Evolutionary conservation across 208 protist species (phyloP).

Genomic region (Trypanosoma caninum): DNA sequence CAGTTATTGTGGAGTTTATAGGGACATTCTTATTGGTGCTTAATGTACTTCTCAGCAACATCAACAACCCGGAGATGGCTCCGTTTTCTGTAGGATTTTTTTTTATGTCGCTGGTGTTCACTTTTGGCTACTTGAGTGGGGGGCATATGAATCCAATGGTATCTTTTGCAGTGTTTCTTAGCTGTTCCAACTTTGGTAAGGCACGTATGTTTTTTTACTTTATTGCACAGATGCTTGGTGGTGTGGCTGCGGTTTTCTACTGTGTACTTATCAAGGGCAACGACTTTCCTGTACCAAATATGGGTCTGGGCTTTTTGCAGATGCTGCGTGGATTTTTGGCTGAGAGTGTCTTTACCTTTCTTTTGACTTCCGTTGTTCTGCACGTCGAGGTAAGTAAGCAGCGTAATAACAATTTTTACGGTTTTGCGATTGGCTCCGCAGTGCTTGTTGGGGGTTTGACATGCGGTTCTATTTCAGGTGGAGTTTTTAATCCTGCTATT

Average conservation of each 20-base stretch:
- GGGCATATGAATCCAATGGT: slow-evolving; percentile 84
- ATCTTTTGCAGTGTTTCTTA: slow-evolving; percentile 73
- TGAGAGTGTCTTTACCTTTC: slow-evolving; percentile 77
- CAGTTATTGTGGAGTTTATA: slow-evolving; percentile 75
- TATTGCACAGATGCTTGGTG: slow-evolving; percentile 69
- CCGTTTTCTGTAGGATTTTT: slow-evolving; percentile 70
- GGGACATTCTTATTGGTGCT: slow-evolving; percentile 79
- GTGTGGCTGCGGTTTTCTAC: slow-evolving; percentile 48
- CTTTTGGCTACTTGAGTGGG: slow-evolving; percentile 78
- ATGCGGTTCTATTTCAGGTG: slow-evolving; percentile 55
- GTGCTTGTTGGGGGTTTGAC: slow-evolving; percentile 65
- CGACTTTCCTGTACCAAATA: slow-evolving; percentile 63
- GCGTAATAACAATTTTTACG: slow-evolving; percentile 75
- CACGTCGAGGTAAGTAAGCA: slow-evolving; percentile 68
- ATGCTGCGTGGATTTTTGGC: slow-evolving; percentile 74
- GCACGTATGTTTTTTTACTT: slow-evolving; percentile 63
- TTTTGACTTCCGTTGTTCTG: slow-evolving; percentile 75
- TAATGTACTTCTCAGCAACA: slow-evolving; percentile 56
- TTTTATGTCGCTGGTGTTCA: slow-evolving; percentile 73
- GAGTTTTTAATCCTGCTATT: slow-evolving; percentile 77
- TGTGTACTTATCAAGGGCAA: slow-evolving; percentile 61
- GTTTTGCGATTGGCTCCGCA: slow-evolving; percentile 74
- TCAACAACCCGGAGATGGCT: slow-evolving; percentile 67
- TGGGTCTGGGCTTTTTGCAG: slow-evolving; percentile 48
- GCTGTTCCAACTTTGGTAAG: slow-evolving; percentile 51